Base-by-base conservation (phyloP, 331 rosid genomes). In the Quercus phellos region DNA sequence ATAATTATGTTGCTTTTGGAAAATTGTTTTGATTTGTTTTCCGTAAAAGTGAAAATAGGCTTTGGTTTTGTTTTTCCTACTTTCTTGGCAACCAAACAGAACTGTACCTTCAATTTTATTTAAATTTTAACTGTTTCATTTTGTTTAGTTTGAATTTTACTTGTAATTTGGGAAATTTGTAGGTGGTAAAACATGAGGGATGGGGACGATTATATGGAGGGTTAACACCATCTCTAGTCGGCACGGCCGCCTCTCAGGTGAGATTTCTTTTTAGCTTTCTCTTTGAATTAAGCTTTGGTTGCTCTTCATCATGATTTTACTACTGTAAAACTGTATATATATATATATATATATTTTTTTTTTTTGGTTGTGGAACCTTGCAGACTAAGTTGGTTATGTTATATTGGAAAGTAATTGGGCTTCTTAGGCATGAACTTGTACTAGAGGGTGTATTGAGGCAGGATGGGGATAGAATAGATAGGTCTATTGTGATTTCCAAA, bases 161-260 rank as follows among this genome's bases (percentile, higher is more conserved):
- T 76, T 18, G 2, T 79, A 4, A 22, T 22, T 21, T 32, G 73
- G 70, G 74, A 81, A 61, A 51, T 43, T 22, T 77, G 77, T 79
- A 94, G 98, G 95, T 94, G 73, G 92, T 91, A 64, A 88, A 90
- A 60, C 90, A 87, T 12, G 99, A 94, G 79, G 99, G 99, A 5
- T 94, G 98, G 99, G 94, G 78, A 50, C 88, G 94, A 13, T 86
- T 94, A 69, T 94, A 94, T 78, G 94, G 99, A 73, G 99, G 99
- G 50, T 85, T 94, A 87, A 64, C 79, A 79, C 97, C 98, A 32
- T 92, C 98, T 51, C 82, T 94, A 3, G 94, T 70, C 21, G 99
- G 99, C 21, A 87, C 98, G 29, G 95, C 99, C 74, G 89, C 97
- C 0, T 94, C 99, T 85, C 99, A 92, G 97, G 99, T 92, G 89